Evolutionary conservation across 1,284 basidiomycete species (phyloP), one percentile per base, ranked within the genome.

Genomic region (Malassezia psittaci): DNA sequence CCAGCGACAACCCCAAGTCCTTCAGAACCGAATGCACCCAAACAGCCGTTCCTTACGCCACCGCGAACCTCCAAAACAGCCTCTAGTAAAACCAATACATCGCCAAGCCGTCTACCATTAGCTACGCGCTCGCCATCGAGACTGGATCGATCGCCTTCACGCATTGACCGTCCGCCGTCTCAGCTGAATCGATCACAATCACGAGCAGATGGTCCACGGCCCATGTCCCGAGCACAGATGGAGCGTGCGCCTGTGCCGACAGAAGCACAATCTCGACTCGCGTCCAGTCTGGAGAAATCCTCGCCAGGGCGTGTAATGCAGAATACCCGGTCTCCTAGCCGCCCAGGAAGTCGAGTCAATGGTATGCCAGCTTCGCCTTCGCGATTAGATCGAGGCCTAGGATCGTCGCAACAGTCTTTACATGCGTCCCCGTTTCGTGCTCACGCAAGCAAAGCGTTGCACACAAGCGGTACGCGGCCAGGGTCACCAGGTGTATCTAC

Each of bases 71-170:
- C 24, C 24, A 3, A 29, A 29, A 29, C 24, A 29, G 4, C 24
- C 7, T 29, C 24, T 29, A 4, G 24, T 7, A 29, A 29, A 7
- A 29, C 24, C 24, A 29, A 29, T 29, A 7, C 43, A 7, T n/a
- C 43, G 10, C 43, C 43, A 16, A 45, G 43, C 43, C 43, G 43
- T 18, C 29, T 45, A 8, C 43, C 43, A 8, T n/a, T 33, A 9
- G 43, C 47, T 2, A 13, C 16, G 18, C 47, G 47, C 35, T 48
- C 47, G 34, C 47, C 47, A 13, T 37, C 47, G 35, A 35, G 45
- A 18, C 13, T 33, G 8, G 45, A 34, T n/a, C 45, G 45, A 11
- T 36, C 45, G 9, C 34, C 19, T 3, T 47, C 45, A 2, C 45
- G 45, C 2, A 5, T 19, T 5, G 45, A 37, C n/a, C 33, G 16